Conservation (phyloP, 1,284 basidiomycete species). For the Gomphus sp. region DNA sequence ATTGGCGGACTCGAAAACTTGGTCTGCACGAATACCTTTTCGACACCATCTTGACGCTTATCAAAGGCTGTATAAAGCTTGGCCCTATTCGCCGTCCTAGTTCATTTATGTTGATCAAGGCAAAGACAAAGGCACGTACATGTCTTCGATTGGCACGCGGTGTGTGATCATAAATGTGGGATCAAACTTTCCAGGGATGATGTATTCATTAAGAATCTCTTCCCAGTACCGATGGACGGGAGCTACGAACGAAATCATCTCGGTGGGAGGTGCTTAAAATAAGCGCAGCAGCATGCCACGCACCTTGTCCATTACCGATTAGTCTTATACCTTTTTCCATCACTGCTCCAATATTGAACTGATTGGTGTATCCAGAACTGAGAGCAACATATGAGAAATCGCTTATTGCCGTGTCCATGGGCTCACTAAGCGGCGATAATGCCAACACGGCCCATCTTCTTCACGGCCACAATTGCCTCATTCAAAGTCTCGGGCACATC, state of each 20-base stretch:
- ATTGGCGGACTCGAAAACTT: slow-evolving; percentile 39
- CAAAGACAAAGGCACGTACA: not conserved
- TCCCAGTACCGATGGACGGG: slow-evolving; percentile 72
- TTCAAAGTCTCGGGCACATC: slow-evolving; percentile 67
- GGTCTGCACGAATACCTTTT: slow-evolving; percentile 59
- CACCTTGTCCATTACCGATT: slow-evolving; percentile 55
- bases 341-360: slow-evolving; percentile 65
- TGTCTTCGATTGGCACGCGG: slow-evolving; percentile 53
- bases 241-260: slow-evolving; percentile 27
- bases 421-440: slow-evolving; percentile 49
- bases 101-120: slow-evolving; percentile 7
- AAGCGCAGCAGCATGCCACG: not conserved
- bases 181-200: slow-evolving; percentile 62
- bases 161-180: slow-evolving; percentile 59
- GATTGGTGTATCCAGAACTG: slow-evolving; percentile 49
- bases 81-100: slow-evolving; percentile 25
- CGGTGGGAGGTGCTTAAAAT: not conserved
- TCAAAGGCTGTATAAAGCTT: slow-evolving; percentile 54
- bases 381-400: slow-evolving; percentile 3
- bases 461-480: slow-evolving; percentile 54
- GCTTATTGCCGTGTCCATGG: not conserved
- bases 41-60: slow-evolving; percentile 45
- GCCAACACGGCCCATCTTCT: slow-evolving; percentile 56
- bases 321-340: slow-evolving; percentile 72
- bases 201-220: slow-evolving; percentile 54